Percentiles rank a stretch among this genome's conserved stretches.
Conservation (phyloP, 2,329 filamentous ascomycete species). For the Trichoderma simmonsii region DNA sequence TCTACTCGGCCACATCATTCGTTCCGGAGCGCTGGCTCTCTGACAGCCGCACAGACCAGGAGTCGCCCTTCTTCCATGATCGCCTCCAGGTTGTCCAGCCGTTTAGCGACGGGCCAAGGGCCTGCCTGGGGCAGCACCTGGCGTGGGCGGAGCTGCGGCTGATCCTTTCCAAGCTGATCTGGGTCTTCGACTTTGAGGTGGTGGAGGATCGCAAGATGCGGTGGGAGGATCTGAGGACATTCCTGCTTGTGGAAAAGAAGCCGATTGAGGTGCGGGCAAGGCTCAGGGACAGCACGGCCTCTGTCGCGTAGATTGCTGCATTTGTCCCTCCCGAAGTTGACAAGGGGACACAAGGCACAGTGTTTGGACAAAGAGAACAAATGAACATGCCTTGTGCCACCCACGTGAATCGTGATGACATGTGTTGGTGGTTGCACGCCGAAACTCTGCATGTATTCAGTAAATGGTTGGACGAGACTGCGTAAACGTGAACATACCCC, state of each 20-base stretch:
- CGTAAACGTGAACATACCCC: not conserved
- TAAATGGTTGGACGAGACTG: not conserved
- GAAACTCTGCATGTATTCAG: not conserved
- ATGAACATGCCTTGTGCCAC: not conserved
- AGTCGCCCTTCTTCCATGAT: slow-evolving; percentile 14
- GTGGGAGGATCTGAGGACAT: slow-evolving; percentile 14
- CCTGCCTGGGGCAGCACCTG: slow-evolving; percentile 13
- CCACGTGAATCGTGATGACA: not conserved
- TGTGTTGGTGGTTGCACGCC: not conserved
- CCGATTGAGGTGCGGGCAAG: slow-evolving; percentile 1
- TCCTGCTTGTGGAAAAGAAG: slow-evolving; percentile 12
- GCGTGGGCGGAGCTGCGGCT: slow-evolving; percentile 19
- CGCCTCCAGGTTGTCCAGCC: slow-evolving; percentile 6
- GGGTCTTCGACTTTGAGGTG: slow-evolving; percentile 18
- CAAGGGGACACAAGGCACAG: not conserved
- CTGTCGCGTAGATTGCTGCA: not conserved
- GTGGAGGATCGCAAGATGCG: slow-evolving; percentile 1
- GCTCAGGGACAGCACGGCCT: not conserved
- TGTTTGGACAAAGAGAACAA: not conserved
- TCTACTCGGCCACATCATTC: slow-evolving; percentile 9
- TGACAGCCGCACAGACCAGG: not conserved
- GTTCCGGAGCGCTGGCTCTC: slow-evolving; percentile 14
- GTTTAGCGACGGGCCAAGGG: slow-evolving; percentile 9
- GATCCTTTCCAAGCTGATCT: slow-evolving; percentile 16
- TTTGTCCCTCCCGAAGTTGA: not conserved